These are phyloP conservation scores for Circinella umbellata DNA, from an alignment of 371 early-diverging fungal genomes.

Conservation along the genomic window DNA sequence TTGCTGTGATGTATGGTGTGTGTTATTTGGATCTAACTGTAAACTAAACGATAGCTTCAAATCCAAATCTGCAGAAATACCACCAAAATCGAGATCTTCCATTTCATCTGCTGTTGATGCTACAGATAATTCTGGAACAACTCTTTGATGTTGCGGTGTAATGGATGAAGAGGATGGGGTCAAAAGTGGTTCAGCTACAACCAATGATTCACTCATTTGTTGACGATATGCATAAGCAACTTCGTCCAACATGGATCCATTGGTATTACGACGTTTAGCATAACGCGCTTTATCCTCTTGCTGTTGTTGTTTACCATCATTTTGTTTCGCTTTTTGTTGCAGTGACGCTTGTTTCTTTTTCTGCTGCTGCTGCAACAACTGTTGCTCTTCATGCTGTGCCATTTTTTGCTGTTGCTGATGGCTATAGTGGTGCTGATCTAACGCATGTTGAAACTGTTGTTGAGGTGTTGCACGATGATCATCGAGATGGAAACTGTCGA, in stretches of 20 bases:
- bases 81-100: conserved; percentile 24
- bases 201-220: conserved; percentile 21
- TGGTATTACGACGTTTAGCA: conserved; percentile 45
- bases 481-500: conserved; percentile 38
- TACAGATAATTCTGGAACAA: conserved; percentile 18
- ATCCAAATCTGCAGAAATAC: conserved; percentile 34
- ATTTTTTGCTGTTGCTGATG: too few relatives aligned
- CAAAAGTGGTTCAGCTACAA: conserved; percentile 16
- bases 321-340: background rate
- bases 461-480: background rate
- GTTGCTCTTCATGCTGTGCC: too few relatives aligned
- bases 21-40: conserved; percentile 9
- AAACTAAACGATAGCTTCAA: conserved; percentile 24
- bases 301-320: background rate
- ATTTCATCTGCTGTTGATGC: conserved; percentile 16
- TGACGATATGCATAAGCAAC: conserved; percentile 34
- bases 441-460: background rate
- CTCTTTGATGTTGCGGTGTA: conserved; percentile 2
- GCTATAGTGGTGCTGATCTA: too few relatives aligned
- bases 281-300: conserved; percentile 30
- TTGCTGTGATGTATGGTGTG: conserved; percentile 4
- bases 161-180: conserved; percentile 9
- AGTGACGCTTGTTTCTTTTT: background rate
- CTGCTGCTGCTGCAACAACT: too few relatives aligned
- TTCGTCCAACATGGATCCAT: conserved; percentile 19